These are phyloP conservation scores for Termitomyces titanicus DNA, from an alignment of 768 basidiomycete species.

Conservation along the genomic window DNA sequence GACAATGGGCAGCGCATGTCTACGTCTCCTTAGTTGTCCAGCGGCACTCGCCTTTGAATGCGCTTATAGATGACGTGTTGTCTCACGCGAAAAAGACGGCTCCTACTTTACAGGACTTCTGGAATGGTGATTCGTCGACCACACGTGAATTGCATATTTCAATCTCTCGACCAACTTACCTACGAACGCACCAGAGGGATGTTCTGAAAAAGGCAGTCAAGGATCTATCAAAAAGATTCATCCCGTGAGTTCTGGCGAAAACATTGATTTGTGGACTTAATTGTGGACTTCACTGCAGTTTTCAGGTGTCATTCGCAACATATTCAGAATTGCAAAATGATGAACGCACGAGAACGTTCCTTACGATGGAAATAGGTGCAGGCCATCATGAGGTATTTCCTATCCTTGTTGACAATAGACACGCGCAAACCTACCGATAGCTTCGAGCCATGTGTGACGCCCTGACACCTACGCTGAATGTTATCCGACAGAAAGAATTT, in stretches of 20 bases:
- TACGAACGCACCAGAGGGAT: conserved; percentile 77
- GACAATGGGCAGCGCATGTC: conserved; percentile 80
- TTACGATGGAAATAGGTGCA: conserved; percentile 79
- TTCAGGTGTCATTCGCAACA: conserved; percentile 65
- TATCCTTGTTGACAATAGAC: background rate
- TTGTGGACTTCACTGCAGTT: conserved; percentile 39
- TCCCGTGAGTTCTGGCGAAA: conserved; percentile 36
- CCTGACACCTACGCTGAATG: conserved; percentile 54
- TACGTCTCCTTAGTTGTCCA: conserved; percentile 61
- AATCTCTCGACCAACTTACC: conserved; percentile 75
- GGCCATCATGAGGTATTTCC: conserved; percentile 68
- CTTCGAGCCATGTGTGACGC: conserved; percentile 49
- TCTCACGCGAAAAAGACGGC: conserved; percentile 38
- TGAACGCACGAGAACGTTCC: conserved; percentile 75
- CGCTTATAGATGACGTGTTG: conserved; percentile 43
- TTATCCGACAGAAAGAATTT: conserved; percentile 72
- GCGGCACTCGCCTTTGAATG: conserved; percentile 38
- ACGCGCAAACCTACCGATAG: conserved; percentile 35
- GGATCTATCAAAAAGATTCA: conserved; percentile 39
- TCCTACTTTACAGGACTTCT: conserved; percentile 46
- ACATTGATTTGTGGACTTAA: background rate
- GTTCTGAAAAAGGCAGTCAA: conserved; percentile 64
- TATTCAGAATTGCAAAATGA: conserved; percentile 76
- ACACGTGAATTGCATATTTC: conserved; percentile 73
- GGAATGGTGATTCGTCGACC: conserved; percentile 16